A percentile compares a stretch with the other conserved stretches of the same genome.
Evolutionary conservation across 176 grass and related monocot genomes (phyloP).

Genomic region (Oryza coarctata): DNA sequence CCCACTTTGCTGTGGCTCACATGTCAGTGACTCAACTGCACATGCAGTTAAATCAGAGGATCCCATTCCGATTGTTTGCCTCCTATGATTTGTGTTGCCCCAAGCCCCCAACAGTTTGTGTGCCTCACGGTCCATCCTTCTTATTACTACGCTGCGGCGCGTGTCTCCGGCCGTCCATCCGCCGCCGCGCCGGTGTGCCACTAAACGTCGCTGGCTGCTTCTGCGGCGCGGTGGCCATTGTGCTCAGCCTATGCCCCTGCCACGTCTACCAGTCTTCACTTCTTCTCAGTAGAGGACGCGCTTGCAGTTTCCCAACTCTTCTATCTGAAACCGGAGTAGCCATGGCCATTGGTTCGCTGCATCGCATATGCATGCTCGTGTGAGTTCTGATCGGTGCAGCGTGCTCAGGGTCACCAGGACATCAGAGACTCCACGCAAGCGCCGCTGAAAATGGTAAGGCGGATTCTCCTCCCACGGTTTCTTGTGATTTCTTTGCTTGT

Average conservation of each 20-base stretch:
- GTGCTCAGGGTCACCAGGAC: not conserved
- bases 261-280: not conserved
- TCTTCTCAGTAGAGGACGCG: not conserved
- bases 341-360: slow-evolving; percentile 1
- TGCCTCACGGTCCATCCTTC: not conserved
- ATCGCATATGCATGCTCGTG: slow-evolving; percentile 33
- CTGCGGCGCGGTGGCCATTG: not conserved
- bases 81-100: not conserved
- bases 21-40: too few species aligned
- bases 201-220: not conserved
- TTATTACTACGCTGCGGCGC: not conserved
- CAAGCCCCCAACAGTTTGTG: not conserved
- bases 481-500: not conserved
- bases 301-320: not conserved
- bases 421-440: slow-evolving; percentile 1
- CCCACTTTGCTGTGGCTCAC: too few species aligned
- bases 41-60: too few species aligned
- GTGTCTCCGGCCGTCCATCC: too few species aligned
- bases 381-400: not conserved
- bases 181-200: not conserved
- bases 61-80: too few species aligned
- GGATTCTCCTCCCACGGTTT: not conserved
- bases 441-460: not conserved
- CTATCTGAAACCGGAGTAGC: not conserved
- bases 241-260: not conserved